These are phyloP conservation scores for Bimuria novae-zelandiae DNA, from an alignment of 2,329 filamentous ascomycete species.

Conservation along the genomic window DNA sequence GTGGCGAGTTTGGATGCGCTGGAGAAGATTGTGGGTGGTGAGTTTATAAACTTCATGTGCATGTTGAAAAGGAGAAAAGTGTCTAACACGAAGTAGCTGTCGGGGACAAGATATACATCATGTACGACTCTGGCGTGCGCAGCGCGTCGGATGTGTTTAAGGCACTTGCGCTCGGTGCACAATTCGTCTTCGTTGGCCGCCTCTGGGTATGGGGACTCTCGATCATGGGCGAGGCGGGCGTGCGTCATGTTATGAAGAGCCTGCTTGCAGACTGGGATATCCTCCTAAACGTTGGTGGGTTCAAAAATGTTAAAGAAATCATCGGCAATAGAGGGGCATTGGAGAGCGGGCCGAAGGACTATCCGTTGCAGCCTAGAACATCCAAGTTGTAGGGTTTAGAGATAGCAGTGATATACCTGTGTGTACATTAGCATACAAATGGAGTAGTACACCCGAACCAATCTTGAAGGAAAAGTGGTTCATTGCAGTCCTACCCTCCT, in stretches of 20 bases:
- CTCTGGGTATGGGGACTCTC: constrained; percentile 65
- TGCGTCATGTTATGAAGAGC: constrained; percentile 65
- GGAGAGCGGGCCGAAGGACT: constrained; percentile 30
- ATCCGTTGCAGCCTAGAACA: constrained; percentile 25
- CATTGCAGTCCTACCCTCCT: background rate
- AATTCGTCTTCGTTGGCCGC: constrained; percentile 65
- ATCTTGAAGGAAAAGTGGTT: background rate
- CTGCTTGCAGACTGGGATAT: constrained; percentile 67
- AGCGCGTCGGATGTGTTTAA: constrained; percentile 64
- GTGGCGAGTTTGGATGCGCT: constrained; percentile 63
- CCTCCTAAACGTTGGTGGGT: constrained; percentile 63
- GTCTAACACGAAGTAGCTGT: constrained; percentile 44
- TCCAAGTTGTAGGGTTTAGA: constrained; percentile 34
- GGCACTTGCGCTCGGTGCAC: constrained; percentile 64
- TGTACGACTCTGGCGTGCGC: constrained; percentile 65
- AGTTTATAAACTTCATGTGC: constrained; percentile 15
- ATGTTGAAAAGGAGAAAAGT: background rate
- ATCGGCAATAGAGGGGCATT: constrained; percentile 42
- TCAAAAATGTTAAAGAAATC: constrained; percentile 58
- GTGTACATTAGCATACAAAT: background rate
- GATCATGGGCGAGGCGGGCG: constrained; percentile 64
- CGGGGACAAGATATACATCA: constrained; percentile 57
- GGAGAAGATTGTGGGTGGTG: constrained; percentile 61
- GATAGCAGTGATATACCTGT: too few relatives aligned
- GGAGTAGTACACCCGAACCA: background rate